These are phyloP conservation scores for Colletotrichum graminicola DNA, from an alignment of 2,329 filamentous ascomycete species.

Conservation along the genomic window DNA sequence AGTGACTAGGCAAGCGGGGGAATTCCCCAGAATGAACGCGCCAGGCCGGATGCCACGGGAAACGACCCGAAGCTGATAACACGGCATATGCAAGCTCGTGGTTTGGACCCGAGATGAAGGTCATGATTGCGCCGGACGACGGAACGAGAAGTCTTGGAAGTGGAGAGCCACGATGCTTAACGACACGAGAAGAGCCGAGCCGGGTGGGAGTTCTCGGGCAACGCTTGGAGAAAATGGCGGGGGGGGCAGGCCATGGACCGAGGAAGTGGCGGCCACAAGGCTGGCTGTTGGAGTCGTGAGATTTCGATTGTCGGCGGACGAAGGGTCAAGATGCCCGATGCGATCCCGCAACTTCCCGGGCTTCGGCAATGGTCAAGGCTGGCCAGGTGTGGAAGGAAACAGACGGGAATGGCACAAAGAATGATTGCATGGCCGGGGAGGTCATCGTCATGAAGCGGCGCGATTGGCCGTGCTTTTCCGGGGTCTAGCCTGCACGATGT, in stretches of 20 bases:
- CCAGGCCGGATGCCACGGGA: constrained; percentile 1
- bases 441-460: constrained; percentile 29
- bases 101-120: constrained; percentile 25
- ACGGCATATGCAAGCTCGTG: constrained; percentile 38
- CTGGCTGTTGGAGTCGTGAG: constrained; percentile 6
- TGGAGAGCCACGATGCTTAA: constrained; percentile 31
- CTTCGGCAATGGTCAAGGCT: constrained; percentile 38
- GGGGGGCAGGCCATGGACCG: constrained; percentile 15
- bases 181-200: constrained; percentile 37
- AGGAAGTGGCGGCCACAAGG: constrained; percentile 22
- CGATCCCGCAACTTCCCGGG: constrained; percentile 40
- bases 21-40: not conserved
- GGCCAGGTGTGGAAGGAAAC: constrained; percentile 4
- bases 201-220: constrained; percentile 27
- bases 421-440: constrained; percentile 31
- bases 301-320: constrained; percentile 35
- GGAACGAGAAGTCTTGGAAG: constrained; percentile 19
- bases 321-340: constrained; percentile 21
- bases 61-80: constrained; percentile 4
- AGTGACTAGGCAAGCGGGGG: constrained; percentile 9
- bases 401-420: constrained; percentile 19
- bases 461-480: constrained; percentile 39
- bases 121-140: constrained; percentile 7
- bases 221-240: constrained; percentile 15
- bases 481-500: constrained; percentile 31